Percentiles rank a stretch among this genome's conserved stretches.
These are phyloP conservation scores for Kodamaea sp. DNA, from an alignment of 1,139 yeast genomes.

Conservation along the genomic window DNA sequence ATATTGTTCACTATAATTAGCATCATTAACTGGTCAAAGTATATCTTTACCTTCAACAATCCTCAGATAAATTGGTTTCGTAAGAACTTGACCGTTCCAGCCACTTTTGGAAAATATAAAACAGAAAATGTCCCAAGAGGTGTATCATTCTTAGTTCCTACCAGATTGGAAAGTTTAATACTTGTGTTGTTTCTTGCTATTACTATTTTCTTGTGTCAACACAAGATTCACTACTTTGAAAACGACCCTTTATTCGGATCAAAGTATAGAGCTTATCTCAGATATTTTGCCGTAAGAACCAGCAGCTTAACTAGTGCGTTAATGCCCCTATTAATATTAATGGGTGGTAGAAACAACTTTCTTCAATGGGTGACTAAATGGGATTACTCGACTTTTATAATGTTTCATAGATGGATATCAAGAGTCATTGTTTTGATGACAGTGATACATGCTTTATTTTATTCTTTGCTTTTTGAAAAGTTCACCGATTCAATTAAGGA, in stretches of 20 bases:
- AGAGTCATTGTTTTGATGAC: conserved; percentile 42
- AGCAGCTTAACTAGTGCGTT: conserved; percentile 54
- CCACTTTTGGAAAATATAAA: conserved; percentile 41
- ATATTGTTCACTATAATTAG: conserved; percentile 24
- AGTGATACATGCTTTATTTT: conserved; percentile 38
- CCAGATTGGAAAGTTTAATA: conserved; percentile 49
- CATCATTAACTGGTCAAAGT: conserved; percentile 32
- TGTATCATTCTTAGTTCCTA: conserved; percentile 45
- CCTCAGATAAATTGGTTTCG: conserved; percentile 32
- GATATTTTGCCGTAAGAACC: conserved; percentile 52
- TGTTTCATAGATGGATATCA: conserved; percentile 60
- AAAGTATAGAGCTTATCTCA: conserved; percentile 17
- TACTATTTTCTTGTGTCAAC: conserved; percentile 6
- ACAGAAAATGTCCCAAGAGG: conserved; percentile 24
- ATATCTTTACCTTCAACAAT: conserved; percentile 27
- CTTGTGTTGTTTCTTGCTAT: conserved; percentile 8
- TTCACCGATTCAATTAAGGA: conserved; percentile 13
- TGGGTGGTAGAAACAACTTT: conserved; percentile 63
- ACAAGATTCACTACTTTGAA: conserved; percentile 21
- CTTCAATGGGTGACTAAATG: conserved; percentile 55
- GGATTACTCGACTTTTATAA: conserved; percentile 55
- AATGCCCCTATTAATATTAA: conserved; percentile 49
- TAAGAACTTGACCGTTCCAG: conserved; percentile 43
- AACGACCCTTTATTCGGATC: conserved; percentile 29
- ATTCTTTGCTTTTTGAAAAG: conserved; percentile 13